These are phyloP conservation scores for Olyra latifolia DNA, from an alignment of 176 grass and related monocot species.

Conservation along the genomic window DNA sequence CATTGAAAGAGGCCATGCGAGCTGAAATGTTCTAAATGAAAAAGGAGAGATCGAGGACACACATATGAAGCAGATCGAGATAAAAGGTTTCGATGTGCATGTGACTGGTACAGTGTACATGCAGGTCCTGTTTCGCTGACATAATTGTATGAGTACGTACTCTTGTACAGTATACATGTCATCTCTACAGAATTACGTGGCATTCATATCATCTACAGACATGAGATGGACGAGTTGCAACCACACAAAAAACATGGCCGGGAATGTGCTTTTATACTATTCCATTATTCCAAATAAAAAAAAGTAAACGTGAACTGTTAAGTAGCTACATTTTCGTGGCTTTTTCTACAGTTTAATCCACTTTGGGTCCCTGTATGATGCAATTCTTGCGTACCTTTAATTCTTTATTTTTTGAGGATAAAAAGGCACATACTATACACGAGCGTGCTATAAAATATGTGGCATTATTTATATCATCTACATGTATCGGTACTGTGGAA, in stretches of 20 bases:
- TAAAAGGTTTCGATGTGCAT: slow-evolving; percentile 7
- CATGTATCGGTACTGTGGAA: neutral
- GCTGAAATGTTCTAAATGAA: too few species aligned
- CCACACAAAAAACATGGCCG: neutral
- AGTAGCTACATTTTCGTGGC: neutral
- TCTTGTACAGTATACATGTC: slow-evolving; percentile 28
- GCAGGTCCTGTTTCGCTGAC: slow-evolving; percentile 8
- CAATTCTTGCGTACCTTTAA: neutral
- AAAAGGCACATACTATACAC: too few species aligned
- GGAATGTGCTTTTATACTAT: slow-evolving; percentile 26
- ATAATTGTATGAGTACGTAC: slow-evolving; percentile 35
- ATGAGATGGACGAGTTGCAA: slow-evolving; percentile 17
- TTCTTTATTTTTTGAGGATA: too few species aligned
- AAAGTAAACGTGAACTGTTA: neutral
- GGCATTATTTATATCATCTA: too few species aligned
- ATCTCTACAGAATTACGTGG: slow-evolving; percentile 23
- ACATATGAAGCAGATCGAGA: neutral
- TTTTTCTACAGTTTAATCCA: neutral
- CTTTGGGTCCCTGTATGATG: neutral
- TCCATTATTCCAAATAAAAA: neutral
- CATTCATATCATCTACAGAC: neutral
- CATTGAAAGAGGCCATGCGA: too few species aligned
- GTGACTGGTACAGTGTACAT: neutral
- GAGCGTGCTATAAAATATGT: too few species aligned
- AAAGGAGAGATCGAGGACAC: too few species aligned